Base-by-base conservation (phyloP, 2,329 filamentous ascomycete species). In the Podosphaera xanthii region DNA sequence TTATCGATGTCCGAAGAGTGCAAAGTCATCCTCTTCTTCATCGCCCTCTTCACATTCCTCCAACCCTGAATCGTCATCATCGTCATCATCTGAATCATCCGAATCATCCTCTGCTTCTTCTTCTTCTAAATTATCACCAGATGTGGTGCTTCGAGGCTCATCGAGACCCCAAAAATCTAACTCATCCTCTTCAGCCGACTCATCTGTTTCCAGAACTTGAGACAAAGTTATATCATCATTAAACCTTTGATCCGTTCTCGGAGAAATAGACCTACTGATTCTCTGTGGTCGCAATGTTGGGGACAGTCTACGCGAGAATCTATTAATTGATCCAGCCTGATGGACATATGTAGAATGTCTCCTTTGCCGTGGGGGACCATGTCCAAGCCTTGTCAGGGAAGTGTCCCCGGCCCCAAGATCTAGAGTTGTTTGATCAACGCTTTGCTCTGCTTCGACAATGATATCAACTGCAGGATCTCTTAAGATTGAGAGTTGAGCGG, bases 401-500 rank as follows among this genome's bases (percentile, higher is more conserved):
- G 59, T 33, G 55, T 67, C 65, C 49, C 61, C 57, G 40, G 53
- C 59, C 38, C 58, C 49, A 46, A 62, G 58, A 50, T 64, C 60
- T 42, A 62, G 30, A 56, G 62, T 30, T 36, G 63, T 46, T 33
- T 61, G 59, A 49, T 31, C 36, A 35, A 48, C 33, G 10, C 10
- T 59, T n/a, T 50, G 60, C 12, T 22, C 63, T 56, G 67, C 67
- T 55, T 60, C 61, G 31, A 34, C 64, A 42, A 65, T 65, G 49
- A 63, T 61, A 50, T 66, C 65, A 14, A 64, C 60, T 38, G 67
- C 67, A 31, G 69, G 65, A 58, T 67, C 69, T 31, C 79, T 78
- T 36, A 81, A 71, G 46, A 84, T 79, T 60, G 79, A 78, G 34
- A 84, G 70, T 65, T 85, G 79, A 14, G 77, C 79, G 0, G 83